These are phyloP conservation scores for Pleurotus cornucopiae DNA, from an alignment of 768 basidiomycete species.

Conservation along the genomic window DNA sequence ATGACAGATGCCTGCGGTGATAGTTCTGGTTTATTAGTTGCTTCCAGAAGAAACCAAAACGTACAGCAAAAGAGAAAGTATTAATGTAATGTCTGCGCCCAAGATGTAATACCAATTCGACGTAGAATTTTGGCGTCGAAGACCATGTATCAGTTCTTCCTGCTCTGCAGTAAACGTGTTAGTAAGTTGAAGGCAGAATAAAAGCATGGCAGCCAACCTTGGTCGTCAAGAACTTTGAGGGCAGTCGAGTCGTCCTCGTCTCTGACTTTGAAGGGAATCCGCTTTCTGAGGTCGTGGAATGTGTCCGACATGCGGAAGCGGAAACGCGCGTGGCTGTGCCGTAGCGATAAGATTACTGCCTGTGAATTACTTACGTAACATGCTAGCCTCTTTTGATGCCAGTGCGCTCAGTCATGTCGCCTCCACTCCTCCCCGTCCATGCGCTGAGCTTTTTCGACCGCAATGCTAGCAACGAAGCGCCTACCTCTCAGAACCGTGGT, in stretches of 20 bases:
- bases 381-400: no score
- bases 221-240: slow-evolving; percentile 11
- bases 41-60: slow-evolving; percentile 15
- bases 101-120: slow-evolving; percentile 38
- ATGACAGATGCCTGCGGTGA: slow-evolving; percentile 41
- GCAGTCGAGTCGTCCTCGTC: not conserved
- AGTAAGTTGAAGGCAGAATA: not conserved
- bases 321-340: no score
- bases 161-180: slow-evolving; percentile 42
- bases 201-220: slow-evolving; percentile 3
- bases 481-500: not conserved
- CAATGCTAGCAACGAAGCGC: slow-evolving; percentile 4
- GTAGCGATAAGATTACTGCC: no score
- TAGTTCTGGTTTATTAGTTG: slow-evolving; percentile 10
- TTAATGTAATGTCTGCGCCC: slow-evolving; percentile 36
- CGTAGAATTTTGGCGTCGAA: slow-evolving; percentile 39
- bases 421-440: no score
- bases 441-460: not conserved
- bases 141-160: slow-evolving; percentile 46
- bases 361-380: no score
- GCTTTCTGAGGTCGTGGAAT: slow-evolving; percentile 4
- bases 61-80: slow-evolving; percentile 44
- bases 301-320: not conserved
- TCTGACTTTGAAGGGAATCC: slow-evolving; percentile 9
- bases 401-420: no score